phyloP scores from a whole-genome alignment of 495 filamentous ascomycete species.

The Chaetomium cochliodes region DNA sequence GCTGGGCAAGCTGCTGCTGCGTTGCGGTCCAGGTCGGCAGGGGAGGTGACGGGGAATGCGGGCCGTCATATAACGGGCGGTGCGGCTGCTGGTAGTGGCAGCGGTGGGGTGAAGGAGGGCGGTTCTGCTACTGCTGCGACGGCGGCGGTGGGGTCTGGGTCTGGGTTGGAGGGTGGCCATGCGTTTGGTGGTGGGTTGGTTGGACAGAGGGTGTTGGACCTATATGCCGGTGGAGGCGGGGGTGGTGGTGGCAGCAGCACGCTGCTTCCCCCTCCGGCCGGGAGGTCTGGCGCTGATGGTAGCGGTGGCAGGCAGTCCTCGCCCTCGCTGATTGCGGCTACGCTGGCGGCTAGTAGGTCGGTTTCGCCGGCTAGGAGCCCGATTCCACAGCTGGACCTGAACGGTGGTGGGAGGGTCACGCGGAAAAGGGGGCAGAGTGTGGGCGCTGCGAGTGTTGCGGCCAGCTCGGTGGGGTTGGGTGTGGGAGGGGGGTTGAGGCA shows the following conservation, averaged over 20 bases:
- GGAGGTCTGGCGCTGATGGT: conserved; percentile 17
- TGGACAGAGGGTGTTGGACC: conserved; percentile 21
- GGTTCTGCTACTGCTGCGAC: neutral
- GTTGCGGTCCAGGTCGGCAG: conserved; percentile 9
- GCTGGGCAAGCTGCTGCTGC: conserved; percentile 19
- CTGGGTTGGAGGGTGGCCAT: neutral
- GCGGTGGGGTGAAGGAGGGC: neutral
- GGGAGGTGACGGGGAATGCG: conserved; percentile 11
- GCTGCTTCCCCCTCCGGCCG: conserved; percentile 23
- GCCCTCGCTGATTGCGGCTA: conserved; percentile 56
- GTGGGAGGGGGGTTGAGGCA: conserved; percentile 29
- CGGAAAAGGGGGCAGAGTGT: conserved; percentile 28
- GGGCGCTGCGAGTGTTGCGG: conserved; percentile 28
- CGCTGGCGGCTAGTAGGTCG: conserved; percentile 55
- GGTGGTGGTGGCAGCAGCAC: conserved; percentile 7
- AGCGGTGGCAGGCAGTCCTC: conserved; percentile 31
- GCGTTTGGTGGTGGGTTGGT: conserved; percentile 11
- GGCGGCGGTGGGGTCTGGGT: neutral
- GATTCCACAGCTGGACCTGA: conserved; percentile 35
- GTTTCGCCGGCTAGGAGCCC: conserved; percentile 31
- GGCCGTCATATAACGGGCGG: conserved; percentile 1
- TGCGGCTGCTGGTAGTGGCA: neutral
- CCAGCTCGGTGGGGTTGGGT: conserved; percentile 31
- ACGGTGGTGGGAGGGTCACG: conserved; percentile 14
- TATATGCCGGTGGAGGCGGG: neutral